These are phyloP conservation scores for Barnettozyma vustinii DNA, from an alignment of 805 yeast species.

Conservation along the genomic window DNA sequence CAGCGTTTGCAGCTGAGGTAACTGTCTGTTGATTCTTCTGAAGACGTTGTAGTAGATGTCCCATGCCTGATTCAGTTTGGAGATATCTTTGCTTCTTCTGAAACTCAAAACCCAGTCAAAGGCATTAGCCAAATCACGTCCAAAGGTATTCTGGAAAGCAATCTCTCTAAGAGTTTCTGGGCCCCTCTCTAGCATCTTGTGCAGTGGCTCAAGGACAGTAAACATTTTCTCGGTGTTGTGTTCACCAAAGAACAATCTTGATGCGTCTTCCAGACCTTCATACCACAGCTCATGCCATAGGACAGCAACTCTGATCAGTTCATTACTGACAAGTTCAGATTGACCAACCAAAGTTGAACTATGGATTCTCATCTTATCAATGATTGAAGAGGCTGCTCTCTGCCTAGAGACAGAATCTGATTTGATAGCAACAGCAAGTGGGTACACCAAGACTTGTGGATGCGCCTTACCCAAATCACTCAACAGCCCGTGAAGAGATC, in stretches of 20 bases:
- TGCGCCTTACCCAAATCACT: slow-evolving; percentile 91
- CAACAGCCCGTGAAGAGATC: slow-evolving; percentile 70
- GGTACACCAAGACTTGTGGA: slow-evolving; percentile 95
- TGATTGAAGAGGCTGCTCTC: slow-evolving; percentile 84
- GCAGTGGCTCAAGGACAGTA: slow-evolving; percentile 83
- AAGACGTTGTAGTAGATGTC: slow-evolving; percentile 92
- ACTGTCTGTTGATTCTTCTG: slow-evolving; percentile 81
- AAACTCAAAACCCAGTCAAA: slow-evolving; percentile 88
- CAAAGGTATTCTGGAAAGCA: slow-evolving; percentile 89
- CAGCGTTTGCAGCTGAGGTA: slow-evolving; percentile 79
- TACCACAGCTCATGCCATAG: slow-evolving; percentile 98
- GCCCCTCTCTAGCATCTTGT: slow-evolving; percentile 75
- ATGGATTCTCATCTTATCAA: slow-evolving; percentile 88
- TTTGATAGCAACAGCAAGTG: slow-evolving; percentile 91
- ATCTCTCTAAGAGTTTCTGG: slow-evolving; percentile 92
- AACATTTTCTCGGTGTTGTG: slow-evolving; percentile 94
- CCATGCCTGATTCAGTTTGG: slow-evolving; percentile 96
- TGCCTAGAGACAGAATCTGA: slow-evolving; percentile 88
- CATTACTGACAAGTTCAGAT: slow-evolving; percentile 90
- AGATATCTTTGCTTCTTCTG: slow-evolving; percentile 77
- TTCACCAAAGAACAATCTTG: slow-evolving; percentile 87
- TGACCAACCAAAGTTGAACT: slow-evolving; percentile 83
- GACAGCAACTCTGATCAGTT: slow-evolving; percentile 89
- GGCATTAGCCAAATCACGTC: slow-evolving; percentile 88
- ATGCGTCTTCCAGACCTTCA: slow-evolving; percentile 95